Conservation (phyloP, 2,329 filamentous ascomycete species). For the Colletotrichum sansevieriae region DNA sequence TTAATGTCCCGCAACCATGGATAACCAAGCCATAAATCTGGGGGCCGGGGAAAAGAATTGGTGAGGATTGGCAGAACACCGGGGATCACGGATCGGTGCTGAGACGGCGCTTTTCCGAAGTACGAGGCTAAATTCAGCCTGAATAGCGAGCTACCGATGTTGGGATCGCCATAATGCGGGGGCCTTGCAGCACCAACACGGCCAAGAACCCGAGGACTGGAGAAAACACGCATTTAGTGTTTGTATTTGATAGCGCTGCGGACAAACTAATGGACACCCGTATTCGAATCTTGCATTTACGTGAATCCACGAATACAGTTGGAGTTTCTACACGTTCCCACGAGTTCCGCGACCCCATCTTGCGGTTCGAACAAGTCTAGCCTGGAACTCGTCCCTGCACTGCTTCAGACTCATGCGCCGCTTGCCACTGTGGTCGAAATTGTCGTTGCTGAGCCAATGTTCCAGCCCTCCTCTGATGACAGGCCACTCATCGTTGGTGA, state of each 20-base stretch:
- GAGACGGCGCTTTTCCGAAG: conserved; percentile 32
- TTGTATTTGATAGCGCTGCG: not conserved
- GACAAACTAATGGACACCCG: not conserved
- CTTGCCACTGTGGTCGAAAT: conserved; percentile 65
- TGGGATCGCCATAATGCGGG: no score
- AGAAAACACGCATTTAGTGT: not conserved
- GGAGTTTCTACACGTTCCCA: no score
- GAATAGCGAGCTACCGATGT: conserved; percentile 16
- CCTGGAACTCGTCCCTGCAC: conserved; percentile 43
- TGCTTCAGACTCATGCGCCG: conserved; percentile 63
- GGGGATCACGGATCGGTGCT: no score
- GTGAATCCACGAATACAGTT: not conserved
- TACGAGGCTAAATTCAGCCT: not conserved
- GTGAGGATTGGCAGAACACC: no score
- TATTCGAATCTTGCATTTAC: conserved; percentile 12
- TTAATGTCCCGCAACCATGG: no score
- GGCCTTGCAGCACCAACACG: conserved; percentile 1
- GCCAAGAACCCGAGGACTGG: not conserved
- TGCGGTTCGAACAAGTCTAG: no score
- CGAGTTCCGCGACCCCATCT: no score
- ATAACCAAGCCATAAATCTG: no score
- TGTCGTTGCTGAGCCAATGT: conserved; percentile 65
- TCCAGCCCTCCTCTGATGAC: conserved; percentile 60
- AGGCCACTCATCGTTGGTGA: conserved; percentile 71
- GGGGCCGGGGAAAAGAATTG: no score